Conservation (phyloP, 1,284 basidiomycete genomes). For the Sanguinoderma infundibulare region DNA sequence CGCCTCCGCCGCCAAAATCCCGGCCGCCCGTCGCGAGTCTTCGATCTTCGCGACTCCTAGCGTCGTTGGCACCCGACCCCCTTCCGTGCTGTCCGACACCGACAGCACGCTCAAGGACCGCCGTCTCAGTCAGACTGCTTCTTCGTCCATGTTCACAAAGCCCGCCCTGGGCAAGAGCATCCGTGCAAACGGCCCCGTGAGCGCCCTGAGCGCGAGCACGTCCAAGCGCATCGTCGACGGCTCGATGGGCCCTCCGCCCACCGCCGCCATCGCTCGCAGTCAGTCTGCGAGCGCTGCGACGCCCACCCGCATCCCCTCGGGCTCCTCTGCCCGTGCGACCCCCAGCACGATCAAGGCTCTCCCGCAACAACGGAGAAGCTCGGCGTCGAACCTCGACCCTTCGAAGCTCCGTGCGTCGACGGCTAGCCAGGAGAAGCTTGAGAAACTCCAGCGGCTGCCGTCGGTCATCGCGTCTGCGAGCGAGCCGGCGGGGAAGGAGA, state of each 20-base stretch:
- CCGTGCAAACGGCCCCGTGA: slow-evolving; percentile 50
- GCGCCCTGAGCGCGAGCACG: slow-evolving; percentile 34
- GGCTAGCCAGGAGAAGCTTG: slow-evolving; percentile 32
- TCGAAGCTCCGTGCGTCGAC: slow-evolving; percentile 25
- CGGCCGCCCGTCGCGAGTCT: slow-evolving; percentile 55
- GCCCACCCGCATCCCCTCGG: slow-evolving; percentile 33
- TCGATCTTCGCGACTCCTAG: slow-evolving; percentile 51
- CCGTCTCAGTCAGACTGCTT: slow-evolving; percentile 33
- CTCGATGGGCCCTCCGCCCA: slow-evolving; percentile 54
- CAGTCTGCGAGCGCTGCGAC: slow-evolving; percentile 23
- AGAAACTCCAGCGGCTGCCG: slow-evolving; percentile 30
- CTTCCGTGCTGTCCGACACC: slow-evolving; percentile 59
- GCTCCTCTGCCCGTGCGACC: slow-evolving; percentile 23
- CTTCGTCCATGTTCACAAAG: slow-evolving; percentile 31
- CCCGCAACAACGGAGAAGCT: slow-evolving; percentile 24
- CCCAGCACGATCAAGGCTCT: slow-evolving; percentile 25
- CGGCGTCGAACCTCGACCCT: slow-evolving; percentile 39
- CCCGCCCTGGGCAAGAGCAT: slow-evolving; percentile 50
- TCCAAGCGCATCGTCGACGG: slow-evolving; percentile 36
- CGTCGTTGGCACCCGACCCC: slow-evolving; percentile 45
- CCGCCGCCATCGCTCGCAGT: slow-evolving; percentile 23
- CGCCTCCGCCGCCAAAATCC: slow-evolving; percentile 45
- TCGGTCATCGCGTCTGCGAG: slow-evolving; percentile 34
- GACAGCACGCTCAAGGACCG: slow-evolving; percentile 44
- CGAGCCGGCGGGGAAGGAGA: slow-evolving; percentile 50